These are phyloP conservation scores for Citrus medica DNA, from an alignment of 345 rosid species.

Conservation along the genomic window DNA sequence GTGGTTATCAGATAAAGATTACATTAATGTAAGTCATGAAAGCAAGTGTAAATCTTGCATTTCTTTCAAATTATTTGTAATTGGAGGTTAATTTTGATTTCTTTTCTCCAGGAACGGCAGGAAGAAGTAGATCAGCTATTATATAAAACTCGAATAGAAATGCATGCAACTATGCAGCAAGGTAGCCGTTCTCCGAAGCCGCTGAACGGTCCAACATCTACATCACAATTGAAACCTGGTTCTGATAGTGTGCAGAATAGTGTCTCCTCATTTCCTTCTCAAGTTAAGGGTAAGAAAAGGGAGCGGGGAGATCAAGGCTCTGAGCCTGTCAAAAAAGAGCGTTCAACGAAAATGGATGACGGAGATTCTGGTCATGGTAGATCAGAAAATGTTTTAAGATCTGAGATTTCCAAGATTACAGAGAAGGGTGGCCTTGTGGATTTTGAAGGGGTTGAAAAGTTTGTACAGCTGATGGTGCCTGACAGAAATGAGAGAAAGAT, in stretches of 20 bases:
- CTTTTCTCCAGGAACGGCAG: constrained; percentile 44
- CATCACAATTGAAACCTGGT: constrained; percentile 65
- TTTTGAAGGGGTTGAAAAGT: constrained; percentile 68
- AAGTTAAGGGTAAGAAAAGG: constrained; percentile 86
- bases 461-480: constrained; percentile 73
- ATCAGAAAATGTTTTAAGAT: constrained; percentile 53
- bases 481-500: constrained; percentile 67
- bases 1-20: constrained; percentile 94
- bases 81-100: not conserved
- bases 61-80: not conserved
- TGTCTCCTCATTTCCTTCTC: constrained; percentile 51
- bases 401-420: constrained; percentile 67
- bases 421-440: constrained; percentile 82
- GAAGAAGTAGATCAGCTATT: constrained; percentile 74
- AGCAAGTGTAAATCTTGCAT: not conserved
- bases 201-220: constrained; percentile 66
- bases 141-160: constrained; percentile 55
- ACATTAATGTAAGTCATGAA: constrained; percentile 58
- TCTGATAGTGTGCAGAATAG: constrained; percentile 62
- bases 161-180: constrained; percentile 70
- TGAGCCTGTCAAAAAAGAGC: constrained; percentile 67
- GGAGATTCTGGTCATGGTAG: constrained; percentile 49
- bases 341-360: constrained; percentile 52
- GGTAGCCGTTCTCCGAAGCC: constrained; percentile 85
- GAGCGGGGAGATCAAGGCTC: constrained; percentile 75